A percentile compares a stretch with the other conserved stretches of the same genome.
These are phyloP conservation scores for Aspergillus wentii DNA, from an alignment of 495 filamentous ascomycete genomes.

Conservation along the genomic window DNA sequence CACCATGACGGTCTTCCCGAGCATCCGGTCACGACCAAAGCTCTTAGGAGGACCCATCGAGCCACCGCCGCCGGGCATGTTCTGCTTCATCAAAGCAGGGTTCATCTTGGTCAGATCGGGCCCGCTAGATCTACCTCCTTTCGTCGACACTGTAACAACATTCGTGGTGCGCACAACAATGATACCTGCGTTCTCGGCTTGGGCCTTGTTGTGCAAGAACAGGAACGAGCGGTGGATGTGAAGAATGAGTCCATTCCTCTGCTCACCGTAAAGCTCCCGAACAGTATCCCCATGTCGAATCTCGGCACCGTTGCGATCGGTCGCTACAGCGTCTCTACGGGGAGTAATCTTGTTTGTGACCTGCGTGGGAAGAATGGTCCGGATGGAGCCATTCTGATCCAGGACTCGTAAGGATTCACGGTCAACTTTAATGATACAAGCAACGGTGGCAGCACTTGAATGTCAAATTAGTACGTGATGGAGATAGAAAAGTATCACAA, in stretches of 20 bases:
- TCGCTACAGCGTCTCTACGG: slow-evolving; percentile 78
- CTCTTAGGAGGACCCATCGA: slow-evolving; percentile 74
- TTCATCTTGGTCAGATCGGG: slow-evolving; percentile 92
- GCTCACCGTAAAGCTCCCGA: slow-evolving; percentile 82
- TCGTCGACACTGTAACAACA: slow-evolving; percentile 83
- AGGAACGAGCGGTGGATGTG: slow-evolving; percentile 88
- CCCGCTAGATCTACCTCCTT: slow-evolving; percentile 68
- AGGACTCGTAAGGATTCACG: slow-evolving; percentile 85
- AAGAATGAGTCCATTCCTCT: slow-evolving; percentile 78
- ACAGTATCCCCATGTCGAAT: slow-evolving; percentile 89
- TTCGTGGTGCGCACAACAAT: slow-evolving; percentile 83
- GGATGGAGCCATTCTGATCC: slow-evolving; percentile 80
- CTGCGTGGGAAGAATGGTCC: slow-evolving; percentile 81
- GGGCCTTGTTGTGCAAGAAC: slow-evolving; percentile 80
- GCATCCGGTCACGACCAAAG: slow-evolving; percentile 76
- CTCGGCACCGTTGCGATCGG: slow-evolving; percentile 89
- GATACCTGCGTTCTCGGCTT: slow-evolving; percentile 82
- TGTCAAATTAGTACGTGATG: slow-evolving; percentile 26
- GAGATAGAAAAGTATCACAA: too few relatives aligned
- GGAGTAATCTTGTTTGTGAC: slow-evolving; percentile 81
- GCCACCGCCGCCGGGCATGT: slow-evolving; percentile 33
- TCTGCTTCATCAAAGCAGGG: slow-evolving; percentile 70
- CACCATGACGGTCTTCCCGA: slow-evolving; percentile 87
- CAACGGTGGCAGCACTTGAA: slow-evolving; percentile 73
- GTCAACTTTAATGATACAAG: slow-evolving; percentile 90